These are phyloP conservation scores for Bipolaris sorokiniana DNA, from an alignment of 2,329 filamentous ascomycete genomes.

Conservation along the genomic window DNA sequence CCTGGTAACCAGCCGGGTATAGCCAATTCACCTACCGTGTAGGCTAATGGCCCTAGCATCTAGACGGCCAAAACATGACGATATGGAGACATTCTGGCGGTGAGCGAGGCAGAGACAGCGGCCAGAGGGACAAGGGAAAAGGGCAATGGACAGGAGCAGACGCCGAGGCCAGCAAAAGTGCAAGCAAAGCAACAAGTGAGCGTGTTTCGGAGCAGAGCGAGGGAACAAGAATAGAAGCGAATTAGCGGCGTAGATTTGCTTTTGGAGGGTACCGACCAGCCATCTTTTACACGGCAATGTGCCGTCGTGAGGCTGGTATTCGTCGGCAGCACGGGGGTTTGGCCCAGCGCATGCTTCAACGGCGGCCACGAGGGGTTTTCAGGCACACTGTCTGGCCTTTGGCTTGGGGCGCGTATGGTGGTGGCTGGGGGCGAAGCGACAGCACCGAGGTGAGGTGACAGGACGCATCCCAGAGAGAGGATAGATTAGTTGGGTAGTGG, in stretches of 20 bases:
- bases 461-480: background rate
- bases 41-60: constrained; percentile 2
- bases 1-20: constrained; percentile 24
- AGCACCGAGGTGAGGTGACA: background rate
- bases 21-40: background rate
- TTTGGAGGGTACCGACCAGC: constrained; percentile 7
- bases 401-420: constrained; percentile 9
- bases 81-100: constrained; percentile 11
- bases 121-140: background rate
- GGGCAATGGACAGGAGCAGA: background rate
- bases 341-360: constrained; percentile 12
- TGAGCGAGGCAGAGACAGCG: background rate
- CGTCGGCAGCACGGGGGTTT: constrained; percentile 4
- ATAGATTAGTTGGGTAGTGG: background rate
- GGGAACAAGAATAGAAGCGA: constrained; percentile 13
- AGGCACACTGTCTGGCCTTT: constrained; percentile 11
- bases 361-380: constrained; percentile 17
- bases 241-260: constrained; percentile 5
- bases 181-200: background rate
- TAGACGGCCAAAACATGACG: constrained; percentile 10
- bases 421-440: constrained; percentile 8
- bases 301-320: constrained; percentile 14
- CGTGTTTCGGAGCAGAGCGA: background rate
- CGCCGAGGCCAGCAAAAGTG: background rate
- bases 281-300: constrained; percentile 2